Evolutionary conservation across 768 basidiomycete genomes (phyloP), one percentile per base, ranked within the genome.

Genomic region (Mycena kentingensis): DNA sequence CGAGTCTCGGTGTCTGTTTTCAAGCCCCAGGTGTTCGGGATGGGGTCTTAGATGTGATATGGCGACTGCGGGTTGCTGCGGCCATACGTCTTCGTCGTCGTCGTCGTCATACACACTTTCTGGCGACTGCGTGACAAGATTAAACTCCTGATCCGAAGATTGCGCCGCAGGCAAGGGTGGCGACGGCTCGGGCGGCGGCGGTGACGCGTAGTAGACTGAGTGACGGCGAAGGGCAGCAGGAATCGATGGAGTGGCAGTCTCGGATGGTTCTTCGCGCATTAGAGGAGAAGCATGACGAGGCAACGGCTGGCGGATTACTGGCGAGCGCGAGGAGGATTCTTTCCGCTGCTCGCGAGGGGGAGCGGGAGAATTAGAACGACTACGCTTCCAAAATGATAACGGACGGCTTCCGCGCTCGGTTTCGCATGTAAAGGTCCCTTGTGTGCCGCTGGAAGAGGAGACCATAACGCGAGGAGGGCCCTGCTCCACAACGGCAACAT

Each of bases 241-340:
- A 16, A 66, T 51, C n/a, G 60, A 32, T 19, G 54, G 32, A 16
- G 50, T 24, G 19, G 60, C 49, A 6, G 36, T 21, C 26, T 46
- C 43, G 22, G 21, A 26, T 31, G 31, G 38, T 16, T 49, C 58
- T 10, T 43, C 46, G 19, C 26, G 21, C 15, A 44, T 49, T 16
- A 24, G 52, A 4, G 36, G 27, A 25, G 55, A 47, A n/a, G n/a
- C n/a, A n/a, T n/a, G n/a, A n/a, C n/a, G n/a, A n/a, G n/a, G n/a
- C n/a, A n/a, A n/a, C n/a, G n/a, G n/a, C 35, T 61, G 61, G 15
- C 63, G 60, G 24, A 70, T 59, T n/a, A 72, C 60, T 13, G 71
- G 71, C 13, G 70, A 67, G 25, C 67, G 65, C 10, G 67, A 69
- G 5, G 61, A 52, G 2, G 58, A 35, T 43, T 58, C 66, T 34